phyloP scores from a whole-genome alignment of 495 filamentous ascomycete genomes.

The Penicillium herquei region DNA sequence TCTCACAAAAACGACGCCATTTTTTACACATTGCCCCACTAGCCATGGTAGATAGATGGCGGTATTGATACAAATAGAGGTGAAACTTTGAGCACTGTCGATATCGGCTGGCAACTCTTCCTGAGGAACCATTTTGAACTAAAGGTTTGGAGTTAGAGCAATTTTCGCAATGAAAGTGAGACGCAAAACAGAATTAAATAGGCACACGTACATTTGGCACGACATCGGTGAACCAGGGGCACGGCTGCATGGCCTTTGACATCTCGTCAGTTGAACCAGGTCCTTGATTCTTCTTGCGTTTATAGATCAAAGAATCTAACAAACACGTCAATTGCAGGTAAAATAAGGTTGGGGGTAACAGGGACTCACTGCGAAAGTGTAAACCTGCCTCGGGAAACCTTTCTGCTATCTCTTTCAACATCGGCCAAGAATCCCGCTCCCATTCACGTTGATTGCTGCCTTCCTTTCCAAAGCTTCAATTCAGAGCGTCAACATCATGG shows the following conservation, averaged over 20 bases:
- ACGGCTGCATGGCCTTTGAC: background rate
- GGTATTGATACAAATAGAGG: slow-evolving; percentile 87
- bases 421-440: background rate
- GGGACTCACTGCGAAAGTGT: background rate
- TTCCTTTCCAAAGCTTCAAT: background rate
- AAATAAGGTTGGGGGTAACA: background rate
- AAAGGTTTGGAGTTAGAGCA: background rate
- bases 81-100: slow-evolving; percentile 70
- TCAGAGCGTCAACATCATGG: background rate
- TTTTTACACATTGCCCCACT: slow-evolving; percentile 66
- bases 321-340: background rate
- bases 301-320: background rate
- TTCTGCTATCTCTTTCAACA: background rate
- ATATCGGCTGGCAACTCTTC: slow-evolving; percentile 57
- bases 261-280: background rate
- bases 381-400: background rate
- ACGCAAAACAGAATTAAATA: background rate
- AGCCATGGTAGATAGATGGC: slow-evolving; percentile 86
- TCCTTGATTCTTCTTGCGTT: background rate
- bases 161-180: background rate
- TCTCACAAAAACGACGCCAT: slow-evolving; percentile 64
- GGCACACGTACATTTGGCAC: background rate
- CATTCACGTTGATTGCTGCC: background rate
- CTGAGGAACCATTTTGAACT: slow-evolving; percentile 38
- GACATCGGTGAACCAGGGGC: background rate